Base-by-base conservation (phyloP, 2,329 filamentous ascomycete genomes). In the Rhynchosporium secalis region DNA sequence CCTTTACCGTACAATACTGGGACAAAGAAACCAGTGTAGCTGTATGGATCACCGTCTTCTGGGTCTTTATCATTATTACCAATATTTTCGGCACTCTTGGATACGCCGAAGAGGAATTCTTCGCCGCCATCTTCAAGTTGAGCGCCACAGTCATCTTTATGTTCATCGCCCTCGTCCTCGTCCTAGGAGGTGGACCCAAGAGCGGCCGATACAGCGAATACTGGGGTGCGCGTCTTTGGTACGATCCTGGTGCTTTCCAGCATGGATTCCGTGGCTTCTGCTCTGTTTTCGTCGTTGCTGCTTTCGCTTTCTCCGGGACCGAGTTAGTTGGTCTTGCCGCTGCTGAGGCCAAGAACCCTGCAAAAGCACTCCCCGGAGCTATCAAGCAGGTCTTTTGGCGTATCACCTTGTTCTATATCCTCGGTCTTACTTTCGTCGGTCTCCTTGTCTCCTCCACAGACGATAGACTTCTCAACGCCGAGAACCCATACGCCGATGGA, bases 331-430 rank as follows among this genome's bases (percentile, higher is more conserved):
- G 89, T 62, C 82, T 92, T 13, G 88, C 89, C 2, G 89, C 89
- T 1, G 90, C 89, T 41, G 89, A 93, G 74, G 88, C 89, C 1
- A 86, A 83, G 31, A 91, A 92, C 71, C 90, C 89, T 3, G 83
- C 87, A 61, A 90, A 94, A 73, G 89, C 88, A 1, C 81, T 96
- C 0, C 93, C 93, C 0, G 91, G 86, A 0, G 92, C 92, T 10
- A 87, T 95, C 72, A 96, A 95, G 77, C 92, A 96, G 74, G 91
- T 96, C 28, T 96, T 96, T 76, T 96, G 92, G 92, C 88, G 92
- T 71, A 96, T 96, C 72, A 86, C 87, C 4, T 81, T 95, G 64
- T 96, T 96, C 79, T 97, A 96, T 78, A 82, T 96, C 56, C 86
- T 96, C 38, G 89, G 90, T 1, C 82, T 96, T 13, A 85, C 87